Conservation (phyloP, 805 yeast species). For the Clavispora santaluciae region DNA sequence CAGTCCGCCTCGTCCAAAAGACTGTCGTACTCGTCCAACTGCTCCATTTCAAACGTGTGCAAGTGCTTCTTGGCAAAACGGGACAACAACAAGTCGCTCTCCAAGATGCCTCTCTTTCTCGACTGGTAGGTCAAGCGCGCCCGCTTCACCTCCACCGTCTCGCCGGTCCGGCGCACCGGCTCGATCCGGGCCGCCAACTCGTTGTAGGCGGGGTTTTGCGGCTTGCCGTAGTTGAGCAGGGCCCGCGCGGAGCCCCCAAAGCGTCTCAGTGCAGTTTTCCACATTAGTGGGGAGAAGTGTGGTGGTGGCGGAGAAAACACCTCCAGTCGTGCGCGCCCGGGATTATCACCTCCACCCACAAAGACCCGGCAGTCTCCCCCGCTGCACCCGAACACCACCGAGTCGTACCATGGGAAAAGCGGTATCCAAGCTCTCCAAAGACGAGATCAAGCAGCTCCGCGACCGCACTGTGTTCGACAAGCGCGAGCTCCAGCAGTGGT, state of each 20-base stretch:
- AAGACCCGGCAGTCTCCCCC: neutral
- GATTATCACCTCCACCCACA: neutral
- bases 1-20: constrained; percentile 94
- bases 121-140: constrained; percentile 91
- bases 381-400: too few relatives aligned
- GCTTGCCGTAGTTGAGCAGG: constrained; percentile 37
- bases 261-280: neutral
- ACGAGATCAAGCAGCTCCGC: constrained; percentile 77
- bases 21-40: constrained; percentile 79
- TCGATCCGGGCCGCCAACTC: constrained; percentile 60
- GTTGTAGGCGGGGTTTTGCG: constrained; percentile 31
- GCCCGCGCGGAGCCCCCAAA: constrained; percentile 6
- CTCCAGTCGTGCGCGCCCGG: neutral
- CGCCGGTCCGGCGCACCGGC: constrained; percentile 76
- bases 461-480: constrained; percentile 88
- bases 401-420: constrained; percentile 93
- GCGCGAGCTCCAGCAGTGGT: constrained; percentile 96
- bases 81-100: constrained; percentile 80
- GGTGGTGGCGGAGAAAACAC: neutral
- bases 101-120: constrained; percentile 91
- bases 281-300: neutral
- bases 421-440: constrained; percentile 86
- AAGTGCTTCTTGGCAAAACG: constrained; percentile 80
- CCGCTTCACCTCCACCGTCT: constrained; percentile 65
- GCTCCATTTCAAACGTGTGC: constrained; percentile 50